A percentile compares a stretch with the other conserved stretches of the same genome.
Conservation (phyloP, 345 rosid species). For the Dipteronia dyeriana region DNA sequence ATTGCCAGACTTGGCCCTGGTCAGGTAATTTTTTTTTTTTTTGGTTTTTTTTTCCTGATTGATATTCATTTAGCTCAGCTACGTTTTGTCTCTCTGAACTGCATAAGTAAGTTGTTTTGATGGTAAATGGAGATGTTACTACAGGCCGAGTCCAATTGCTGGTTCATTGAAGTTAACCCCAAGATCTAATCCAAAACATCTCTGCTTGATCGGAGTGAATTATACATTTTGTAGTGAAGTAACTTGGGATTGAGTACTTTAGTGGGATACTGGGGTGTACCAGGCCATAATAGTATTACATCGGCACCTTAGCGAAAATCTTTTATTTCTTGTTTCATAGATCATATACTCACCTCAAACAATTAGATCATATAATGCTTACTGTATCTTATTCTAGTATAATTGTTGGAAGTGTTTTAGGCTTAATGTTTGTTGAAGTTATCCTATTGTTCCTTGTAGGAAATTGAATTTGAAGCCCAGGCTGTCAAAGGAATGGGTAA, state of each 20-base stretch:
- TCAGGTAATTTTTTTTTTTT: conserved; percentile 48
- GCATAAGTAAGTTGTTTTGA: neutral
- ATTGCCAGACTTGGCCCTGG: conserved; percentile 84
- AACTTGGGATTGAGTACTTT: no score
- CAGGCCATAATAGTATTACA: no score
- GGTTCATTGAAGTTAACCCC: no score
- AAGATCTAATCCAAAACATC: no score
- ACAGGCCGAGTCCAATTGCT: neutral
- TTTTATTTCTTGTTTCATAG: neutral
- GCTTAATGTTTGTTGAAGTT: neutral
- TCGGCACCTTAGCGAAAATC: neutral
- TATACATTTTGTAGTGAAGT: no score
- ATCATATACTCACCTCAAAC: neutral
- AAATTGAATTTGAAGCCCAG: conserved; percentile 95
- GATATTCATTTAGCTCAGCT: conserved; percentile 3
- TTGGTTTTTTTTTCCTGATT: neutral
- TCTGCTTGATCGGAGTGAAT: no score
- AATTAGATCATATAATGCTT: neutral
- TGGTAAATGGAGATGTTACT: neutral
- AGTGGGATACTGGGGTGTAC: no score
- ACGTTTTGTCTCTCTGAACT: neutral
- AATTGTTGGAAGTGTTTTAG: neutral
- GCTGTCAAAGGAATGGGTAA: conserved; percentile 91
- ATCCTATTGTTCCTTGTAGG: conserved; percentile 41
- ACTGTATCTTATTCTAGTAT: conserved; percentile 8